Conservation (phyloP, 371 early-diverging fungal genomes). For the Dichotomocladium elegans region DNA sequence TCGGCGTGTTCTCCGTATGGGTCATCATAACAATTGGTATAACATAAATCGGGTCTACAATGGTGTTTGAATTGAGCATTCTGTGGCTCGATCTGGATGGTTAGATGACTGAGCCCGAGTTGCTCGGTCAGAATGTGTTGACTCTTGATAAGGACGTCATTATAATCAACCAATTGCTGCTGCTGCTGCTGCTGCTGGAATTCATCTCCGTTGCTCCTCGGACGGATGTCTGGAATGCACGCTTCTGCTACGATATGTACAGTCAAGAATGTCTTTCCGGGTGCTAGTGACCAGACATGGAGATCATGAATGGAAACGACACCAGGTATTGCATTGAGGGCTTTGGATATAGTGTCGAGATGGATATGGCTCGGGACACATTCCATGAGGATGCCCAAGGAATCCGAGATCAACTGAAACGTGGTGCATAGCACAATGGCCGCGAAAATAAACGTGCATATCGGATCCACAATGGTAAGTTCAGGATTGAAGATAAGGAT, state of each 20-base stretch:
- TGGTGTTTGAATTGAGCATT: constrained; percentile 23
- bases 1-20: too few species aligned
- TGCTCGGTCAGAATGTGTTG: constrained; percentile 60
- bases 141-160: constrained; percentile 51
- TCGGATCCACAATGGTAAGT: constrained; percentile 72
- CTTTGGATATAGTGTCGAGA: constrained; percentile 51
- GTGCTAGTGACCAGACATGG: constrained; percentile 74
- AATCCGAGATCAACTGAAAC: constrained; percentile 58
- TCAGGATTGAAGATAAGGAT: constrained; percentile 68
- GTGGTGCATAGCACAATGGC: constrained; percentile 78
- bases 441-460: constrained; percentile 86
- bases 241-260: constrained; percentile 42
- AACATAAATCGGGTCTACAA: constrained; percentile 20
- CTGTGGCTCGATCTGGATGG: constrained; percentile 65
- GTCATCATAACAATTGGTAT: too few species aligned
- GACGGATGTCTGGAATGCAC: constrained; percentile 12
- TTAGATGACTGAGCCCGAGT: constrained; percentile 68
- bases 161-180: too few species aligned
- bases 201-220: too few species aligned
- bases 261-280: constrained; percentile 58
- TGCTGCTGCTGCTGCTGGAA: too few species aligned
- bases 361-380: constrained; percentile 66
- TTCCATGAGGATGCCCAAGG: constrained; percentile 71
- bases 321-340: constrained; percentile 52
- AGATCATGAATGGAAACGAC: constrained; percentile 69